These are phyloP conservation scores for Umbelopsis vinacea DNA, from an alignment of 192 early-diverging fungal species.

Conservation along the genomic window DNA sequence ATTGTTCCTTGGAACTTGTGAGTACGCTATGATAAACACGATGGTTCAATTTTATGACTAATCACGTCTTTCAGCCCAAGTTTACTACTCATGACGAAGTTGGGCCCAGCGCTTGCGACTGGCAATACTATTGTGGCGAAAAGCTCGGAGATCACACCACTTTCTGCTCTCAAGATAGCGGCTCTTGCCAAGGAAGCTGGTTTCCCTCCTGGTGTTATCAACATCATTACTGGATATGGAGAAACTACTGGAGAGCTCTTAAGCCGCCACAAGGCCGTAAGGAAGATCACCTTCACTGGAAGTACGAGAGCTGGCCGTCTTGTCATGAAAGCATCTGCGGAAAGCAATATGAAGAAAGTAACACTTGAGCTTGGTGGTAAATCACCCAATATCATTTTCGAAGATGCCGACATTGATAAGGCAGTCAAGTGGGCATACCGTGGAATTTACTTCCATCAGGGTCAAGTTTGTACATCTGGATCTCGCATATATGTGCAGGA, in stretches of 20 bases:
- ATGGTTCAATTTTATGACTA: not conserved
- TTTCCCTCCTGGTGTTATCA: slow-evolving; percentile 74
- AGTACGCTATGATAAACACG: not conserved
- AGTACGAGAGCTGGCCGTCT: slow-evolving; percentile 61
- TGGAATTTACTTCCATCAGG: slow-evolving; percentile 70
- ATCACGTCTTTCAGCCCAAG: slow-evolving; percentile 43
- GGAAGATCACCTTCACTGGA: slow-evolving; percentile 72
- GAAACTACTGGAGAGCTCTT: slow-evolving; percentile 63
- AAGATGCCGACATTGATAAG: slow-evolving; percentile 67
- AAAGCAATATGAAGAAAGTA: slow-evolving; percentile 63
- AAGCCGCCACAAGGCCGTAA: slow-evolving; percentile 63
- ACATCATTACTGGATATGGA: slow-evolving; percentile 75
- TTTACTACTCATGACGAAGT: slow-evolving; percentile 69
- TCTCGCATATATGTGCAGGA: slow-evolving; percentile 74
- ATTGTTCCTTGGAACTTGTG: slow-evolving; percentile 74
- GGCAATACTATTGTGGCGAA: slow-evolving; percentile 79
- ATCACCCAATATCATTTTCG: slow-evolving; percentile 71
- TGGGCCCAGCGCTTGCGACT: slow-evolving; percentile 71
- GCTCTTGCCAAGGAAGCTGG: slow-evolving; percentile 66
- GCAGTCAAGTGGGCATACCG: slow-evolving; percentile 64
- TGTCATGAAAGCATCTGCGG: slow-evolving; percentile 55
- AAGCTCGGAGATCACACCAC: slow-evolving; percentile 65
- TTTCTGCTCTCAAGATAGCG: slow-evolving; percentile 62
- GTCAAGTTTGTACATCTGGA: slow-evolving; percentile 72
- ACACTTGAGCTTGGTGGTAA: slow-evolving; percentile 83